Conservation (phyloP, 441 rosid genomes). For the Viola pubescens region DNA sequence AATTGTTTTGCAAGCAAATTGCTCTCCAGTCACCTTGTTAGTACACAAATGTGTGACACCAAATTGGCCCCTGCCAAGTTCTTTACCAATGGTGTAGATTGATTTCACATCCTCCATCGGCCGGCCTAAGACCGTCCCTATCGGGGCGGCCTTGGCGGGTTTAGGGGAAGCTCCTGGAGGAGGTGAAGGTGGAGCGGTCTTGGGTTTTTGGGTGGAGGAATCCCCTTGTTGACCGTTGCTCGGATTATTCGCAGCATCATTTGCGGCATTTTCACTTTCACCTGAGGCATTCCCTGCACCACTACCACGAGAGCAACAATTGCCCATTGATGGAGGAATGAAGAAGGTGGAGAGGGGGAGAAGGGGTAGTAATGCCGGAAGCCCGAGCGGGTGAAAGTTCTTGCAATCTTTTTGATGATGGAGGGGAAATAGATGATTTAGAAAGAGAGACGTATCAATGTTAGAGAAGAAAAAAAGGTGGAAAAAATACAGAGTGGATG, state of each 20-base stretch:
- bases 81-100: slow-evolving; percentile 22
- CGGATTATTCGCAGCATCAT: slow-evolving; percentile 2
- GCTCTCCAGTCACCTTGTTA: slow-evolving; percentile 22
- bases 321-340: slow-evolving; percentile 51
- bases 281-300: slow-evolving; percentile 23
- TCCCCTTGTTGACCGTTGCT: slow-evolving; percentile 8
- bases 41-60: slow-evolving; percentile 28
- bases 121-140: slow-evolving; percentile 71
- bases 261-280: slow-evolving; percentile 24
- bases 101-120: slow-evolving; percentile 84
- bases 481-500: slow-evolving; percentile 29
- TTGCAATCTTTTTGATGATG: slow-evolving; percentile 23
- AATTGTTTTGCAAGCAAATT: slow-evolving; percentile 29
- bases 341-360: slow-evolving; percentile 7
- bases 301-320: slow-evolving; percentile 61
- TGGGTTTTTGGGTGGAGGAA: slow-evolving; percentile 19
- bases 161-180: slow-evolving; percentile 31
- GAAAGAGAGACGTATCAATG: slow-evolving; percentile 18
- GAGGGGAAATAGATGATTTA: slow-evolving; percentile 11
- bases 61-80: slow-evolving; percentile 29
- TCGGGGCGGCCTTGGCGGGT: slow-evolving; percentile 35
- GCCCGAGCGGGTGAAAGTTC: slow-evolving; percentile 14
- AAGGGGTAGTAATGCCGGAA: slow-evolving; percentile 19
- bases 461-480: slow-evolving; percentile 2
- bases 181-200: slow-evolving; percentile 31